Evolutionary conservation across 2,329 filamentous ascomycete genomes (phyloP).

Genomic region (Diatrype stigma): DNA sequence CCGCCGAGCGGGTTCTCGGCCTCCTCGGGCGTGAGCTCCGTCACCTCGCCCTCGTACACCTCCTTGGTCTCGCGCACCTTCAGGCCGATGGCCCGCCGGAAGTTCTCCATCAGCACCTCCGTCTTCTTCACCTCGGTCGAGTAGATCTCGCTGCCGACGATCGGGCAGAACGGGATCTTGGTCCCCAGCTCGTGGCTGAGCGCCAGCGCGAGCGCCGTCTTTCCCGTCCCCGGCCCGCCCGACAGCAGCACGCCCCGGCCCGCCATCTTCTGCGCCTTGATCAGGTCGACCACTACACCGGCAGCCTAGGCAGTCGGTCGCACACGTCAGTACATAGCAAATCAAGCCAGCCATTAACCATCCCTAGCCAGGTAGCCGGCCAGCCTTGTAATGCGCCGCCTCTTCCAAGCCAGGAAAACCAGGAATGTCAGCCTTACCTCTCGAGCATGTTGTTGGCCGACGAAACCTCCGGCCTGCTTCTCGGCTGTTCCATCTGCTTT

Average conservation of each 20-base stretch:
- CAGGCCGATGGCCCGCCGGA: constrained; percentile 89
- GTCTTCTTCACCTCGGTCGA: constrained; percentile 99
- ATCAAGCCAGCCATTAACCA: constrained; percentile 1
- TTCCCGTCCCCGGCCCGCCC: constrained; percentile 92
- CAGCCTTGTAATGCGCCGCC: background rate
- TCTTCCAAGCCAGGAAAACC: too few species aligned
- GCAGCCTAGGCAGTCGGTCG: constrained; percentile 60
- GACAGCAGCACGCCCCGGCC: constrained; percentile 89
- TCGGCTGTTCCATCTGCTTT: constrained; percentile 83
- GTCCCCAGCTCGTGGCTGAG: constrained; percentile 96
- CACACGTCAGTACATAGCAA: background rate
- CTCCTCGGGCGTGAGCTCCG: constrained; percentile 95
- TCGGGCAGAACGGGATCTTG: constrained; percentile 97
- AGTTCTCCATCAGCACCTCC: constrained; percentile 98
- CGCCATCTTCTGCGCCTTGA: constrained; percentile 96
- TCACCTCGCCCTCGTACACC: constrained; percentile 98
- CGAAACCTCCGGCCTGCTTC: constrained; percentile 74
- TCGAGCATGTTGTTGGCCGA: constrained; percentile 81
- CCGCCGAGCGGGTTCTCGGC: constrained; percentile 95
- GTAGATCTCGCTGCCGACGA: constrained; percentile 97
- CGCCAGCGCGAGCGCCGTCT: constrained; percentile 91
- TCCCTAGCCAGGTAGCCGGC: background rate
- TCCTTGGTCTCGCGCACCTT: constrained; percentile 98
- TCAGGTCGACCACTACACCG: constrained; percentile 92
- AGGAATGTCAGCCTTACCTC: too few species aligned